Percentiles rank a stretch among this genome's conserved stretches.
These are phyloP conservation scores for Punica granatum DNA, from an alignment of 345 rosid species.

Conservation along the genomic window DNA sequence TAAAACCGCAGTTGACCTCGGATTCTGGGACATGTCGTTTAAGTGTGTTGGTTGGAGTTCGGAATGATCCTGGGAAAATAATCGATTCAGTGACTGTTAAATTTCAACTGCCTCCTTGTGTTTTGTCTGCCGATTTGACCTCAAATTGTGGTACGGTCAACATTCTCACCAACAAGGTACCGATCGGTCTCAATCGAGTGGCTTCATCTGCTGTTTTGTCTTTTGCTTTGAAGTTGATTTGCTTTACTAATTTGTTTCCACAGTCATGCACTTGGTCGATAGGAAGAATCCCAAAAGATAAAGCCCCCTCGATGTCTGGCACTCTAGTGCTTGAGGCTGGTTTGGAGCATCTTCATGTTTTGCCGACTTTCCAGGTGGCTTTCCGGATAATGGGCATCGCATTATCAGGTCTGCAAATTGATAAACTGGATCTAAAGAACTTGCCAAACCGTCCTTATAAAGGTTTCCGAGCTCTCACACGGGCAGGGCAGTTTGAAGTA, in stretches of 20 bases:
- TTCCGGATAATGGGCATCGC: constrained; percentile 87
- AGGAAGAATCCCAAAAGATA: constrained; percentile 78
- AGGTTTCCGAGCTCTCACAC: constrained; percentile 86
- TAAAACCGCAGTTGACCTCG: constrained; percentile 86
- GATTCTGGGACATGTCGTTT: constrained; percentile 66
- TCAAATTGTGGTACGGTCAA: constrained; percentile 84
- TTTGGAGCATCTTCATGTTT: constrained; percentile 64
- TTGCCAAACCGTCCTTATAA: constrained; percentile 66
- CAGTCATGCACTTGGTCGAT: constrained; percentile 87
- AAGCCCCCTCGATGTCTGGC: constrained; percentile 72
- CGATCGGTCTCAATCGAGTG: background rate
- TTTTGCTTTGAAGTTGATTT: constrained; percentile 5
- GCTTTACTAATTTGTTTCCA: constrained; percentile 9
- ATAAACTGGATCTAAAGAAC: constrained; percentile 64
- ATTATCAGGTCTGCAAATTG: constrained; percentile 74
- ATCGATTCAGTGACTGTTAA: constrained; percentile 70
- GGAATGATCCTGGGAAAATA: constrained; percentile 77
- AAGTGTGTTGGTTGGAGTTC: constrained; percentile 68
- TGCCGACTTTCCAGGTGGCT: constrained; percentile 63
- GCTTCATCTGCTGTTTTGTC: background rate
- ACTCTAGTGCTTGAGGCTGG: constrained; percentile 53
- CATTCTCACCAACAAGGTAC: constrained; percentile 75
- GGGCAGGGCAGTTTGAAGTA: constrained; percentile 76
- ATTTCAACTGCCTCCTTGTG: constrained; percentile 69
- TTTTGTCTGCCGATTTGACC: constrained; percentile 72